Conservation (phyloP, 2,329 filamentous ascomycete species). For the Xylaria sp. region DNA sequence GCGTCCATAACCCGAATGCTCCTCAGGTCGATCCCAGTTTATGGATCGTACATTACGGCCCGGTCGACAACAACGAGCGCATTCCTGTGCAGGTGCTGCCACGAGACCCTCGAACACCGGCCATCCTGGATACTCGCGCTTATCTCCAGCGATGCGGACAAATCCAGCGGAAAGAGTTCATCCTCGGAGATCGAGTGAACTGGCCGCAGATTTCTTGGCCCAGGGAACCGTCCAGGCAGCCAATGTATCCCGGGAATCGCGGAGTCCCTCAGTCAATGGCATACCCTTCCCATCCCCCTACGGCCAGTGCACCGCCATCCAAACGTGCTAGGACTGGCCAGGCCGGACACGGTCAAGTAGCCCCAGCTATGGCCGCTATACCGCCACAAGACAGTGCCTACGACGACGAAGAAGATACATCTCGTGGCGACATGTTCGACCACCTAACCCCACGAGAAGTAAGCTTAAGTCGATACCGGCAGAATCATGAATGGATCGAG, state of each 20-base stretch:
- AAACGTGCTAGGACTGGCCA: constrained; percentile 56
- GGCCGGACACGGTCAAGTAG: constrained; percentile 43
- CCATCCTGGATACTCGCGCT: constrained; percentile 62
- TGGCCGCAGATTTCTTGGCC: constrained; percentile 86
- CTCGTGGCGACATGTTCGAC: constrained; percentile 86
- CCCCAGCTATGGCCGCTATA: constrained; percentile 43
- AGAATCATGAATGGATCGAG: constrained; percentile 99
- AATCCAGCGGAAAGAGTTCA: constrained; percentile 88
- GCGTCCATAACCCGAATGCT: constrained; percentile 68
- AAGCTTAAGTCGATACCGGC: constrained; percentile 81
- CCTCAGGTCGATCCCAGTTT: constrained; percentile 77
- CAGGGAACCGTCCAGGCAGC: constrained; percentile 52
- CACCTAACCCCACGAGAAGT: constrained; percentile 87
- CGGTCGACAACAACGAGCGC: constrained; percentile 72
- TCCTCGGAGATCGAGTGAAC: constrained; percentile 84
- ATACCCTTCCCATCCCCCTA: constrained; percentile 56
- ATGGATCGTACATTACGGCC: constrained; percentile 90
- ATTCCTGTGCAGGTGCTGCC: constrained; percentile 71
- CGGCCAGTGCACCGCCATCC: constrained; percentile 52
- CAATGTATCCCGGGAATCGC: constrained; percentile 53
- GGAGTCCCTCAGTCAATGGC: constrained; percentile 64
- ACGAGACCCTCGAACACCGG: constrained; percentile 62
- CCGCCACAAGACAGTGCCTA: constrained; percentile 51
- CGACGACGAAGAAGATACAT: constrained; percentile 90
- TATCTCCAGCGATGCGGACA: constrained; percentile 76